Evolutionary conservation across 176 grass and related monocot species (phyloP), one percentile per base, ranked within the genome.

Genomic region (Carex parvula): DNA sequence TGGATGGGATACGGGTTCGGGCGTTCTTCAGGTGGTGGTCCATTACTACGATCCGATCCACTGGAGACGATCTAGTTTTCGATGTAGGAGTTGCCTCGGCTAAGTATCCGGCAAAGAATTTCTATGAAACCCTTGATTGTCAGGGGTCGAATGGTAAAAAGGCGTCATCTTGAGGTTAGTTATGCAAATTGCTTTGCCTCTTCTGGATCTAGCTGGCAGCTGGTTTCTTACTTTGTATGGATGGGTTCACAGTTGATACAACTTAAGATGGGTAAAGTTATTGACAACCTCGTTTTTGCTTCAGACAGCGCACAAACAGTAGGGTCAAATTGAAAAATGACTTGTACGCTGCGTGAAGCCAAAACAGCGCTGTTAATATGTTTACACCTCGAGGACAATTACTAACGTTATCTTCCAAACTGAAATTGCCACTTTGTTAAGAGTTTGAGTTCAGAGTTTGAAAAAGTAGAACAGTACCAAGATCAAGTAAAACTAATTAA

Each of bases 11-110:
- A n/a, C 64, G 60, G 60, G 88, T 89, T 32, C 60, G 84, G 6
- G 88, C 88, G 4, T 79, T 89, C 50, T 89, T 89, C 48, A 70
- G 88, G 42, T 89, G 88, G 88, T 89, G 88, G 84, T 86, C 88
- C 50, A 89, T 89, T 46, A 84, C 22, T 18, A 70, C 77, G 22
- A 89, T 89, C 35, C 67, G 79, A 41, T 82, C 88, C 48, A 35
- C 67, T 20, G 88, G 88, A 54, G 88, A 89, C 12, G 79, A 89
- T 55, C 30, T 89, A 4, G 88, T 89, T 30, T 89, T 89, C 12
- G 88, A 90, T 39, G 88, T 90, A 35, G 88, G 84, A 15, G 84
- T 86, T 32, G 54, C 84, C 14, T 90, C 88, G 2, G 80, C 88
- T 2, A 86, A 84, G 68, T 90, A 89, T 58, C 48, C 84, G 3